A percentile compares a stretch with the other conserved stretches of the same genome.
phyloP scores from a whole-genome alignment of 306 rosid genomes.

The Cucurbita moschata region DNA sequence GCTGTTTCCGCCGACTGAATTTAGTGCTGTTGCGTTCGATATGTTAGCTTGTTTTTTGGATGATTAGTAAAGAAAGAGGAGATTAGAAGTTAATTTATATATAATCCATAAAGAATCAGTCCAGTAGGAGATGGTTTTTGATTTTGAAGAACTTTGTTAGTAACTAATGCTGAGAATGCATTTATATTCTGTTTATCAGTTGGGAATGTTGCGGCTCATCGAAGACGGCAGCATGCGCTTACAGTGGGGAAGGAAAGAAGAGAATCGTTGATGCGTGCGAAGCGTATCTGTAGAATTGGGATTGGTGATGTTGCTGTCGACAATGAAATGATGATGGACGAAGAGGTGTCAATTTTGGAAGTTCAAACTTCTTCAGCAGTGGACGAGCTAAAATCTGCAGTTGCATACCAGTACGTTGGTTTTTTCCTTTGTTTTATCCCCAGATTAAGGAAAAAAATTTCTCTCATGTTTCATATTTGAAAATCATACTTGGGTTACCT shows the following conservation, averaged over 20 bases:
- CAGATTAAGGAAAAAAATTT: neutral
- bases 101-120: neutral
- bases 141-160: neutral
- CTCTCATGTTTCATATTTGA: neutral
- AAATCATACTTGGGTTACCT: neutral
- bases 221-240: slow-evolving; percentile 61
- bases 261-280: slow-evolving; percentile 66
- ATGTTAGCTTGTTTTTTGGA: neutral
- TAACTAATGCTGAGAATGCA: slow-evolving; percentile 8
- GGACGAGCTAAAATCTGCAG: slow-evolving; percentile 52
- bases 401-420: slow-evolving; percentile 55
- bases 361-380: slow-evolving; percentile 66
- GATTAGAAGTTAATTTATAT: neutral
- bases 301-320: slow-evolving; percentile 26
- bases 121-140: neutral
- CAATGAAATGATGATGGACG: slow-evolving; percentile 54
- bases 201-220: slow-evolving; percentile 53
- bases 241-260: slow-evolving; percentile 73
- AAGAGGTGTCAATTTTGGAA: slow-evolving; percentile 67
- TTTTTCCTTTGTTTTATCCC: neutral
- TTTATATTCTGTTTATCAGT: slow-evolving; percentile 29
- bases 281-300: slow-evolving; percentile 66
- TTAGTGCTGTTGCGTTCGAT: neutral
- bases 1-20: neutral
- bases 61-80: neutral